Evolutionary conservation across 495 filamentous ascomycete genomes (phyloP), one percentile per base, ranked within the genome.

Genomic region (Immersiella caudata): DNA sequence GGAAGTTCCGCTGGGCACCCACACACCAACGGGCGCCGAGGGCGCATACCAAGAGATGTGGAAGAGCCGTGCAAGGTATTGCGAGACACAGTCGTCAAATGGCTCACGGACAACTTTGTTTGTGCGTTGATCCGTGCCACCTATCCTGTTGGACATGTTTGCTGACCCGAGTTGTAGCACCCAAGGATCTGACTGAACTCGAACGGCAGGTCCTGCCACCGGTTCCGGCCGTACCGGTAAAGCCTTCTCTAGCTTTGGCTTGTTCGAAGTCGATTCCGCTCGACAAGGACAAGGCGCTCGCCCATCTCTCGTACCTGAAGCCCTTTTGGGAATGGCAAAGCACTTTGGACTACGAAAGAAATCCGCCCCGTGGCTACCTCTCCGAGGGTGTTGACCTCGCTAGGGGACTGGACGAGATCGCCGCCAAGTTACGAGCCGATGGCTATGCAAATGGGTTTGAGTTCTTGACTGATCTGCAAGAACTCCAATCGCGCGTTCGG

Each of bases 361-460:
- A 77, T n/a, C 82, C 81, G 0, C 81, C 82, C 6, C 50, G 66
- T 49, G 77, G 75, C 7, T 83, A 82, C 54, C 59, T 68, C 14
- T 75, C 76, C 18, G 76, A 79, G 2, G 64, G 74, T 1, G 75
- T 80, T 18, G 81, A 85, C 56, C 64, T 85, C 24, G 35, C 78
- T 1, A 70, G 74, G 2, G 78, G 75, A 1, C 65, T 82, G 0
- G 74, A 81, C 33, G 65, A 73, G 0, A 80, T 84, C 36, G 51
- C 54, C 0, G 46, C 60, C 2, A 79, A 75, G 1, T 55, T 72
- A 1, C 21, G 68, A 29, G 61, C 27, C 16, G n/a, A 22, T 22
- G 36, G 33, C 11, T 86, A 81, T 67, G 67, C 59, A 5, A 83
- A 78, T 40, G 79, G 85, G 68, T 85, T 80, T 63, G 82, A 86